Evolutionary conservation across 805 yeast genomes (phyloP).

Genomic region (Phaffomyces thermotolerans): DNA sequence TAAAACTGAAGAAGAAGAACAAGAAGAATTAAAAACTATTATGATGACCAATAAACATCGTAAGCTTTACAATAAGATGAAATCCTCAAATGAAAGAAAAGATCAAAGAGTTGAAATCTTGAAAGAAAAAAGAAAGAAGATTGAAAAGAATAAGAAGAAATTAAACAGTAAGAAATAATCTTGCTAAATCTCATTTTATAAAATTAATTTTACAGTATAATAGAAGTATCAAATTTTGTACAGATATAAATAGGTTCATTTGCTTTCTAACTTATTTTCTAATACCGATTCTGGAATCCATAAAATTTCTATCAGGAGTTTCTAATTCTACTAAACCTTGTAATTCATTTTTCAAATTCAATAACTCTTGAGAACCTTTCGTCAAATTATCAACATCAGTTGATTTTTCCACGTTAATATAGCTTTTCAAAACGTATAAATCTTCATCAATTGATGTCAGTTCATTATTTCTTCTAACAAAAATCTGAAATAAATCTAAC

Average conservation of each 20-base stretch:
- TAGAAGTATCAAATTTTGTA: background rate
- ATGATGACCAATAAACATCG: slow-evolving; percentile 98
- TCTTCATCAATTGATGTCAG: slow-evolving; percentile 37
- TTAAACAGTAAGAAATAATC: slow-evolving; percentile 11
- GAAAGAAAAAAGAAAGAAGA: slow-evolving; percentile 59
- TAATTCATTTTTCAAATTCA: slow-evolving; percentile 56
- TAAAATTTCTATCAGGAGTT: slow-evolving; percentile 69
- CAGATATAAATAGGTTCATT: too few relatives aligned
- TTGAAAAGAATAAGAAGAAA: slow-evolving; percentile 42
- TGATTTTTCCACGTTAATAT: slow-evolving; percentile 60
- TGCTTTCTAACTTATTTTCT: slow-evolving; percentile 1
- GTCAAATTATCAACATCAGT: slow-evolving; percentile 71
- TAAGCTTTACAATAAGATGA: slow-evolving; percentile 91
- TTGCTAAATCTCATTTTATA: background rate
- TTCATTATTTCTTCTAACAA: slow-evolving; percentile 24
- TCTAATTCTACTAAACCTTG: slow-evolving; percentile 59
- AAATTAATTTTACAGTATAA: slow-evolving; percentile 3
- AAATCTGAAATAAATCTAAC: slow-evolving; percentile 49
- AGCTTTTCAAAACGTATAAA: slow-evolving; percentile 52
- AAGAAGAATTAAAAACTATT: slow-evolving; percentile 85
- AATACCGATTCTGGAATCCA: slow-evolving; percentile 65
- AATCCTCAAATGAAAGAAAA: slow-evolving; percentile 79
- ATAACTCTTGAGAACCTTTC: slow-evolving; percentile 55
- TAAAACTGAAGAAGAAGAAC: slow-evolving; percentile 51
- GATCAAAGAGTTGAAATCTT: slow-evolving; percentile 65